Base-by-base conservation (phyloP, 2,329 filamentous ascomycete species). In the Dactylellina haptotyla region DNA sequence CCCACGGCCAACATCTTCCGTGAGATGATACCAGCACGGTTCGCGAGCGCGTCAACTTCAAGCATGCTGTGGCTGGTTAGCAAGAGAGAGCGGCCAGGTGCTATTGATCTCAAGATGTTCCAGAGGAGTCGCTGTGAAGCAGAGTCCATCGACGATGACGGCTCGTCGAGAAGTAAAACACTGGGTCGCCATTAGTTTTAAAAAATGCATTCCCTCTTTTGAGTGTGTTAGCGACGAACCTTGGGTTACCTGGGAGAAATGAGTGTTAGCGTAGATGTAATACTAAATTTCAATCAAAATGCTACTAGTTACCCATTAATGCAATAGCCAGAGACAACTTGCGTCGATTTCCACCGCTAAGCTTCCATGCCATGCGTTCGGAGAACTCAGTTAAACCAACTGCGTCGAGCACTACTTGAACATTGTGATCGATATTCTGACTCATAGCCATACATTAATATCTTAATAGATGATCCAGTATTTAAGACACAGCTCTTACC, bases 1-100 rank as follows among this genome's bases (percentile, higher is more conserved):
- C 93, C 93, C 6, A 95, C 84, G 0, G 93, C 93, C 20, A 97
- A 84, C 92, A 97, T 96, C 30, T 88, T 86, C 77, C 87, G 86
- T 6, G 93, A 91, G 82, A 98, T 88, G 76, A 98, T 97, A 10
- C 92, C 94, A 0, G 90, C 92, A 0, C 92, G 86, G 28, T 88
- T 88, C 0, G 93, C 93, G 1, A 98, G 84, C 0, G 93, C 93
- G 78, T 96, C 92, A 0, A 93, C 94, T 81, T 97, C 94, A 80
- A 97, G 93, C 93, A 97, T 97, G 53, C 88, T 91, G 80, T 98
- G 94, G 0, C 94, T 97, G 0, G 94, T 97, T 16, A 98, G 85
- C 1, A 98, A 84, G 14, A 97, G 87, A 0, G 89, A 91, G n/a
- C 93, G 87, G 0, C 92, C 92, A 0, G 88, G 86, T 0, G 90